Evolutionary conservation across 2,329 filamentous ascomycete genomes (phyloP), one percentile per base, ranked within the genome.

Genomic region (Cladosporium sphaerospermum): DNA sequence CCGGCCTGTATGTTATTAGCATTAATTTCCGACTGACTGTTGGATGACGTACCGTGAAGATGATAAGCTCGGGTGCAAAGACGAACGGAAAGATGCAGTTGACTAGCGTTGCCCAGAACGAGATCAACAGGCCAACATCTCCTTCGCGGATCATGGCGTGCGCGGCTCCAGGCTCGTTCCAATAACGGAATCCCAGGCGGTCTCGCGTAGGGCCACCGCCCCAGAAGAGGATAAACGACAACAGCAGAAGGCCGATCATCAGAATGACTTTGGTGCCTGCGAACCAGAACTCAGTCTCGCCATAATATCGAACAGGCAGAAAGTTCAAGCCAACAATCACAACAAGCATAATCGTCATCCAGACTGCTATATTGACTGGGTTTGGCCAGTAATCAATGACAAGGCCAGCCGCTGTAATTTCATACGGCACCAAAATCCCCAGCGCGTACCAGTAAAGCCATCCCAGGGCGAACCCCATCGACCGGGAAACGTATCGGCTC

Each of bases 221-320:
- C 4, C 75, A 68, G 1, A 68, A 68, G 28, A 75, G 66, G 18
- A 74, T 59, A 37, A 75, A 68, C 1, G 70, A 72, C 3, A 75
- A 64, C 9, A 75, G 48, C 39, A 75, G 74, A 28, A 75, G 55
- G 45, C 72, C 73, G 34, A 73, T 66, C 54, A 75, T 73, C 36
- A 71, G 67, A 6, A 73, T 44, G 52, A 76, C 71, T 56, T 76
- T 76, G 59, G 74, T 63, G 5, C 64, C 67, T 45, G 70, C 71
- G 7, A 75, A 68, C 69, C 70, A 74, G 62, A 75, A 75, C 49
- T 75, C 73, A 41, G 75, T 68, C 59, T 75, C 71, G 54, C 72
- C 73, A 48, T 75, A 76, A 59, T 73, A 73, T n/a, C 60, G 49
- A 14, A 79, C 77, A 1, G 75, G 73, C 3, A 78, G 61, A 41